phyloP scores from a whole-genome alignment of 202 grass and related monocot genomes.

The Hordeum pubiflorum region DNA sequence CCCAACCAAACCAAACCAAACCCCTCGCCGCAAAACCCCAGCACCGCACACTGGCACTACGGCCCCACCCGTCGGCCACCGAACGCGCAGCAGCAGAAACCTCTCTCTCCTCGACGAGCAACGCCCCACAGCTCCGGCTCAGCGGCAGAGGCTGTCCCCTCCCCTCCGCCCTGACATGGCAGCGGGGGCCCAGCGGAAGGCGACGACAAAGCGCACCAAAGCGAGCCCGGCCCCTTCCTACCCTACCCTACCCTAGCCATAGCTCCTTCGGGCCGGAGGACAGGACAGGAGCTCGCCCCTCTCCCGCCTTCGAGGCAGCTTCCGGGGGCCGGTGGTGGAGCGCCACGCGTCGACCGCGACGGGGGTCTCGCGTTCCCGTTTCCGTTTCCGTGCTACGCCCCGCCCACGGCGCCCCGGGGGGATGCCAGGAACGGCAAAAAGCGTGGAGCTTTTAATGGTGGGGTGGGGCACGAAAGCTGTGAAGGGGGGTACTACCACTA shows the following conservation, averaged over 20 bases:
- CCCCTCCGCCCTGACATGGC: neutral
- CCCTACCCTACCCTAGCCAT: too few relatives aligned
- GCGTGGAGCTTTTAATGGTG: neutral
- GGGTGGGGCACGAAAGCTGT: neutral
- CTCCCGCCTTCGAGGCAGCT: neutral
- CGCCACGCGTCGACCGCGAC: neutral
- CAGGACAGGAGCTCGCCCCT: too few relatives aligned
- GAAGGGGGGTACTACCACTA: neutral
- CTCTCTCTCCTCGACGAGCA: neutral
- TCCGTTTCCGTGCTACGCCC: neutral
- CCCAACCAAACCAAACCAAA: neutral
- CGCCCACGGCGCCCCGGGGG: neutral
- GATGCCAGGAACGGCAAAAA: slow-evolving; percentile 24
- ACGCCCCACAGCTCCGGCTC: neutral
- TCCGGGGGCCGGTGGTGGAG: neutral
- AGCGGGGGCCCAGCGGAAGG: neutral
- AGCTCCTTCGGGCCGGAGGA: too few relatives aligned
- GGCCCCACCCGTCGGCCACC: neutral
- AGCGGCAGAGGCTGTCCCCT: slow-evolving; percentile 6
- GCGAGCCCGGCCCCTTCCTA: neutral
- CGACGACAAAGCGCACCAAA: neutral
- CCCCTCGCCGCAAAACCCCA: neutral
- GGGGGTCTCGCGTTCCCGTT: neutral
- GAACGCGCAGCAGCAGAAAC: neutral
- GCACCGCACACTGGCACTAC: neutral